These are phyloP conservation scores for Yarrowia phangngaensis DNA, from an alignment of 805 yeast genomes.

Conservation along the genomic window DNA sequence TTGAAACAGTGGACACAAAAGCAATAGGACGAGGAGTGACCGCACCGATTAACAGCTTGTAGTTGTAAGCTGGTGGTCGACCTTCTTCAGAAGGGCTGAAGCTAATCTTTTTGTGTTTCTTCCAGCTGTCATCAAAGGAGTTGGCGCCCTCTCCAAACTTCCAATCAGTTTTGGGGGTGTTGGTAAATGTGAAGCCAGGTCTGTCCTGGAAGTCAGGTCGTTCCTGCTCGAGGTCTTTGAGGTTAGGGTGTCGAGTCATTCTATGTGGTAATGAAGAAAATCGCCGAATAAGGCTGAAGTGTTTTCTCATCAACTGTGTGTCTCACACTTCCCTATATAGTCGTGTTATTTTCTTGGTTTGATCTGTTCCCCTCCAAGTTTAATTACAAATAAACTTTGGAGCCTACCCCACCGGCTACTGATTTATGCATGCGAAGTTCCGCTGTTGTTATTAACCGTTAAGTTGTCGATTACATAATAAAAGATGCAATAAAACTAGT, in stretches of 20 bases:
- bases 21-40: conserved; percentile 61
- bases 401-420: too few species aligned
- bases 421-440: too few species aligned
- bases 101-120: conserved; percentile 44
- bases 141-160: conserved; percentile 48
- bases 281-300: too few species aligned
- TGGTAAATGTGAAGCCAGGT: conserved; percentile 32
- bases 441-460: too few species aligned
- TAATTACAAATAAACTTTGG: too few species aligned
- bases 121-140: conserved; percentile 43
- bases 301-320: too few species aligned
- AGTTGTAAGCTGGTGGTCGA: conserved; percentile 46
- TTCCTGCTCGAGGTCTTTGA: conserved; percentile 33
- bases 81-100: conserved; percentile 49
- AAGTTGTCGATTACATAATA: too few species aligned
- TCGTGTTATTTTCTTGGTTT: too few species aligned
- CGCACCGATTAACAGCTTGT: conserved; percentile 50
- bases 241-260: conserved; percentile 28
- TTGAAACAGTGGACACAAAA: conserved; percentile 48
- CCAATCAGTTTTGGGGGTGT: conserved; percentile 43
- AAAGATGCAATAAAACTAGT: too few species aligned
- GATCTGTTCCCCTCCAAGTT: too few species aligned
- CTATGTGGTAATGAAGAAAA: not conserved
- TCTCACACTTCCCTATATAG: too few species aligned
- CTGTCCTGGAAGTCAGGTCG: conserved; percentile 33